phyloP scores from a whole-genome alignment of 1,284 basidiomycete genomes.

The Mycena citricolor region DNA sequence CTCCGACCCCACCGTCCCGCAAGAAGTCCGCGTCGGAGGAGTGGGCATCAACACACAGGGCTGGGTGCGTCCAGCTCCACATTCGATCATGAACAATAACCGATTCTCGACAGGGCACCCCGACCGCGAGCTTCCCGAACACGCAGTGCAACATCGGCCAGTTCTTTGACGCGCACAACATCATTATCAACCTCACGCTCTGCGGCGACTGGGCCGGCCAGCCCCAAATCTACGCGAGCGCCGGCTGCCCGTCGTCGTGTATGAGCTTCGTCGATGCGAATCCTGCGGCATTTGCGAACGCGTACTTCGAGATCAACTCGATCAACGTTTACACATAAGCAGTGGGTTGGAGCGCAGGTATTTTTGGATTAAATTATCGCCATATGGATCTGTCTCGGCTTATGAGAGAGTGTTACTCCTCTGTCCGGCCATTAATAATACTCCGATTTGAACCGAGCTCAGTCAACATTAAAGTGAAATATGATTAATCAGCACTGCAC shows the following conservation, averaged over 20 bases:
- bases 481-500: too few species aligned
- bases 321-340: slow-evolving; percentile 21
- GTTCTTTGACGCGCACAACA: slow-evolving; percentile 57
- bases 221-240: slow-evolving; percentile 37
- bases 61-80: slow-evolving; percentile 40
- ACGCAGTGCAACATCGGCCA: slow-evolving; percentile 48
- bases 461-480: too few species aligned
- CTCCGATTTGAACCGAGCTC: too few species aligned
- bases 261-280: slow-evolving; percentile 23
- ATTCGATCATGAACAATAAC: background rate
- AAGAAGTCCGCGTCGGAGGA: slow-evolving; percentile 43
- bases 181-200: slow-evolving; percentile 57
- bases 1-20: slow-evolving; percentile 40
- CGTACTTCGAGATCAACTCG: slow-evolving; percentile 23
- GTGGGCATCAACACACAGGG: slow-evolving; percentile 40
- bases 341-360: background rate
- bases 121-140: slow-evolving; percentile 56
- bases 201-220: slow-evolving; percentile 60
- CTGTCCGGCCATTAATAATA: too few species aligned
- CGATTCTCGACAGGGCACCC: slow-evolving; percentile 44
- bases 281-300: slow-evolving; percentile 18
- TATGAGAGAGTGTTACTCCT: too few species aligned
- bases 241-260: slow-evolving; percentile 53
- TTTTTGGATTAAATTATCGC: too few species aligned
- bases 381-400: too few species aligned